Evolutionary conservation across 306 rosid species (phyloP).

Genomic region (Canavalia gladiata): DNA sequence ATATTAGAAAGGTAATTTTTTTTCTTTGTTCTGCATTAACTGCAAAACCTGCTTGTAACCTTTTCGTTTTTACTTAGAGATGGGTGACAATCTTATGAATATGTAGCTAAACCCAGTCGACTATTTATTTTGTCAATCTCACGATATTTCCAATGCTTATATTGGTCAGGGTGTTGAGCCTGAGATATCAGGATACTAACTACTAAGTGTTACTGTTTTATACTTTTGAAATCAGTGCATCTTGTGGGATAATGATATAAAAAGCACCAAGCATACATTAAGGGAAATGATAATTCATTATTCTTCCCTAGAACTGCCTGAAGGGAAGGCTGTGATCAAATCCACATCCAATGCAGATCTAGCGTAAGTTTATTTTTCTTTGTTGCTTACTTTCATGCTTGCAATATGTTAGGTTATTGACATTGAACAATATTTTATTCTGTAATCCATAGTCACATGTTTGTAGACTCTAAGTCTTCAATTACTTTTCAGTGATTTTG

Average conservation of each 20-base stretch:
- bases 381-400: constrained; percentile 40
- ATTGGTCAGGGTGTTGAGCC: constrained; percentile 22
- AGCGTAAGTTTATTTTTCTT: constrained; percentile 71
- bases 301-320: constrained; percentile 79
- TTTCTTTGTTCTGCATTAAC: constrained; percentile 4
- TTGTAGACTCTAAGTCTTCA: neutral
- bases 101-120: neutral
- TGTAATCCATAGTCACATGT: constrained; percentile 3
- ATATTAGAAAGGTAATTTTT: constrained; percentile 72
- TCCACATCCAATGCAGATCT: constrained; percentile 71
- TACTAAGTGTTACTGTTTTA: constrained; percentile 36
- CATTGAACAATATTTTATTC: neutral
- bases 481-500: constrained; percentile 2
- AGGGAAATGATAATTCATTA: constrained; percentile 82
- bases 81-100: constrained; percentile 12
- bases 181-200: constrained; percentile 10
- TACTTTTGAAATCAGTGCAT: constrained; percentile 69
- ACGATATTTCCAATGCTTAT: constrained; percentile 40
- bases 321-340: constrained; percentile 84
- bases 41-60: constrained; percentile 10
- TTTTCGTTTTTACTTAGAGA: constrained; percentile 32
- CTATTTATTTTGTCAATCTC: neutral
- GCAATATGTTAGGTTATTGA: constrained; percentile 13
- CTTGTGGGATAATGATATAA: constrained; percentile 93
- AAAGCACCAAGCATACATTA: constrained; percentile 82